These are phyloP conservation scores for Heracleum sosnowskyi DNA, from an alignment of 129 eudicot genomes.

Conservation along the genomic window DNA sequence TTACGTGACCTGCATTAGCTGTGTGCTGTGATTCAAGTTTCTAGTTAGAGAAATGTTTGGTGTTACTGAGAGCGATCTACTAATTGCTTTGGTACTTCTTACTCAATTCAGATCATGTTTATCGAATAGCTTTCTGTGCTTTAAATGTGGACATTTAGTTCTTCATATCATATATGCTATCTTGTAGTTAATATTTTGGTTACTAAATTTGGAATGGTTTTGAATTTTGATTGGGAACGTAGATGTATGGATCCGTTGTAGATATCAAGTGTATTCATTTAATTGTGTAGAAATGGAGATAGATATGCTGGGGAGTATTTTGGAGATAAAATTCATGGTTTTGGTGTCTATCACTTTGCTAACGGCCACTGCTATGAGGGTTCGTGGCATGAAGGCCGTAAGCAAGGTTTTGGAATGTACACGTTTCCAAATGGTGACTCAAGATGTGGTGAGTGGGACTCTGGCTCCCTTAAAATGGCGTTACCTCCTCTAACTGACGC, in stretches of 20 bases:
- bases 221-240: background rate
- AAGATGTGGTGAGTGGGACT: constrained; percentile 76
- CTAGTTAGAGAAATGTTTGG: background rate
- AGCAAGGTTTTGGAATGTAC: constrained; percentile 87
- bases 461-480: constrained; percentile 43
- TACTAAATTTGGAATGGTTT: background rate
- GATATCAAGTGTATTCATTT: background rate
- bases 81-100: background rate
- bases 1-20: background rate
- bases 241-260: constrained; percentile 8
- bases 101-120: background rate
- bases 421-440: constrained; percentile 71
- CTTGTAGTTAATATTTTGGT: background rate
- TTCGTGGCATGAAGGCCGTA: constrained; percentile 91
- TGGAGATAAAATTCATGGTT: constrained; percentile 79
- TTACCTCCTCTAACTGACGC: constrained; percentile 43
- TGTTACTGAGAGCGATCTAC: background rate
- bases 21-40: background rate
- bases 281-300: constrained; percentile 68
- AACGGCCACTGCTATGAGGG: constrained; percentile 88
- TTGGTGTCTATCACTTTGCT: constrained; percentile 80
- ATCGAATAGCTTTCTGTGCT: background rate
- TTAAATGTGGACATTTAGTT: background rate
- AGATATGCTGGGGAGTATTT: constrained; percentile 83
- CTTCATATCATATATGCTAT: background rate